phyloP scores from a whole-genome alignment of 2,329 filamentous ascomycete species.

The Calonectria pseudoreteaudii region DNA sequence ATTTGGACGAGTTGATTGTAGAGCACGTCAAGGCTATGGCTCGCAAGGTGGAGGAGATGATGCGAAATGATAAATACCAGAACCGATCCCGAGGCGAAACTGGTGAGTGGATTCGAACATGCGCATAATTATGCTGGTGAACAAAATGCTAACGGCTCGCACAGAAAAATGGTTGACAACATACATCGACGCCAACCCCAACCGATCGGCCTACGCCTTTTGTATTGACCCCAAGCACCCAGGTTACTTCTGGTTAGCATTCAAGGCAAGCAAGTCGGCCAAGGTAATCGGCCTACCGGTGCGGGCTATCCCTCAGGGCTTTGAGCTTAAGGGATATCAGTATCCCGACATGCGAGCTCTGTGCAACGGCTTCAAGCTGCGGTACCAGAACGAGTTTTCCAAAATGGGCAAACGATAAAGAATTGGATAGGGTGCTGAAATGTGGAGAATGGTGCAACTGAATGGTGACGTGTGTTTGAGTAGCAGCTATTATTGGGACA shows the following conservation, averaged over 20 bases:
- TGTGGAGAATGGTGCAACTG: not conserved
- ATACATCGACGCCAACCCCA: constrained; percentile 96
- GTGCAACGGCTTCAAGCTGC: constrained; percentile 96
- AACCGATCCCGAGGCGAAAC: constrained; percentile 82
- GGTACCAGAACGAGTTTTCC: constrained; percentile 74
- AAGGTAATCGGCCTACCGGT: constrained; percentile 84
- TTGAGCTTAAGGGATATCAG: constrained; percentile 86
- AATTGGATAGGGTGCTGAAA: not conserved
- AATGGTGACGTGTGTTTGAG: constrained; percentile 26
- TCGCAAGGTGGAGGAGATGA: constrained; percentile 96
- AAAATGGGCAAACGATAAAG: constrained; percentile 63
- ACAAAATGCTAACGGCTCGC: constrained; percentile 32
- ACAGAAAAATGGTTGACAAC: constrained; percentile 95
- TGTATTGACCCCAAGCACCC: constrained; percentile 93
- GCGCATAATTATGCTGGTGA: not conserved
- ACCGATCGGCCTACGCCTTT: constrained; percentile 93
- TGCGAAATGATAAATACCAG: constrained; percentile 94
- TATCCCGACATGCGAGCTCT: constrained; percentile 96
- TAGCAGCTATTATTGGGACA: constrained; percentile 18
- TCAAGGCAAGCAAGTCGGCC: constrained; percentile 87
- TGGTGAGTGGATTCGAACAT: constrained; percentile 72
- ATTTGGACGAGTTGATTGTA: constrained; percentile 97
- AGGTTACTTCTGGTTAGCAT: constrained; percentile 95
- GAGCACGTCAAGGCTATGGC: constrained; percentile 98
- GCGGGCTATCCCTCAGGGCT: constrained; percentile 92